Conservation (phyloP, 2,329 filamentous ascomycete species). For the Diaporthe sp. region DNA sequence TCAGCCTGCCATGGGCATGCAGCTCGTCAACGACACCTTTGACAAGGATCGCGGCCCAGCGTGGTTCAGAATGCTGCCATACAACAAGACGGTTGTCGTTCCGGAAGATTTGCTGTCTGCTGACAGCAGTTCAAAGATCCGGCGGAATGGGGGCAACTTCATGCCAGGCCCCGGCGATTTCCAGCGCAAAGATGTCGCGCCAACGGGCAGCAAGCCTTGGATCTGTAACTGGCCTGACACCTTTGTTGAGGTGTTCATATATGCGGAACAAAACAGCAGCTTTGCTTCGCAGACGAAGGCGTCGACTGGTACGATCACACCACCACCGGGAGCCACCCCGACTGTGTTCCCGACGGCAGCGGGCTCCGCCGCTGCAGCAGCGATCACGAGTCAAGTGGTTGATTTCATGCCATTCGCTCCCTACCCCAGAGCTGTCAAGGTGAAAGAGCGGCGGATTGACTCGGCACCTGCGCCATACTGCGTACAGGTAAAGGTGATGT, state of each 20-base stretch:
- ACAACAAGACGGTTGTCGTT: slow-evolving; percentile 68
- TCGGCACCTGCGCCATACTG: slow-evolving; percentile 54
- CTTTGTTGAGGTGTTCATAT: slow-evolving; percentile 67
- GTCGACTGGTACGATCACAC: slow-evolving; percentile 34
- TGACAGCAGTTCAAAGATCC: slow-evolving; percentile 40
- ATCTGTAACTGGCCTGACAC: slow-evolving; percentile 69
- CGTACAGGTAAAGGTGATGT: slow-evolving; percentile 58
- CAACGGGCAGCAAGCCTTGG: slow-evolving; percentile 65
- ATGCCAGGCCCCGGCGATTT: slow-evolving; percentile 41
- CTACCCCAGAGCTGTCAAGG: slow-evolving; percentile 65
- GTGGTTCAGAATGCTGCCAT: slow-evolving; percentile 60
- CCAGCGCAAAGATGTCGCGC: slow-evolving; percentile 51
- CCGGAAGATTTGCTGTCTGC: slow-evolving; percentile 52
- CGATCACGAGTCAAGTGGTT: slow-evolving; percentile 1
- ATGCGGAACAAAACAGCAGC: slow-evolving; percentile 62
- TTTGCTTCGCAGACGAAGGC: slow-evolving; percentile 35
- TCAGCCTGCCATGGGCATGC: slow-evolving; percentile 49
- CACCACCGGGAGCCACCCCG: slow-evolving; percentile 32
- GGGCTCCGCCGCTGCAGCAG: slow-evolving; percentile 12
- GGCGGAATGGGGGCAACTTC: slow-evolving; percentile 29
- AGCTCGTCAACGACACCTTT: slow-evolving; percentile 62
- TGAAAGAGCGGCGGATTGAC: slow-evolving; percentile 62
- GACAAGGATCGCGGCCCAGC: slow-evolving; percentile 62
- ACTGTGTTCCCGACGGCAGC: slow-evolving; percentile 31
- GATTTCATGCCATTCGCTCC: slow-evolving; percentile 40